Percentiles rank a stretch among this genome's conserved stretches.
phyloP scores from a whole-genome alignment of 2,329 filamentous ascomycete genomes.

The Arthrobotrys iridis region DNA sequence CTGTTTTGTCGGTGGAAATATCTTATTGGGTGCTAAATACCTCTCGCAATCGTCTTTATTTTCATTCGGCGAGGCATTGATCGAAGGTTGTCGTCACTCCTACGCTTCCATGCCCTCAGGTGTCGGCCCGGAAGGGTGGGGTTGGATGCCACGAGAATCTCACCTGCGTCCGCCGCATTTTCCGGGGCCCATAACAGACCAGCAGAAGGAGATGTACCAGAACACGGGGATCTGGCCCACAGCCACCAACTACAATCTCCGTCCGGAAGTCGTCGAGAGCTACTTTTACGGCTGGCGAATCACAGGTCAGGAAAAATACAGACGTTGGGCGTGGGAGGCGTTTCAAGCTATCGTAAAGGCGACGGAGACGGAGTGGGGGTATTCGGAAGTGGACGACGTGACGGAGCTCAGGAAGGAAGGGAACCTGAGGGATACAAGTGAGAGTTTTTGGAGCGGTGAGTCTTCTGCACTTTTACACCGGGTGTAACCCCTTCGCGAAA shows the following conservation, averaged over 20 bases:
- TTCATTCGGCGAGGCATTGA: constrained; percentile 77
- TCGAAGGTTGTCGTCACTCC: constrained; percentile 77
- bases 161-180: constrained; percentile 36
- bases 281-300: constrained; percentile 87
- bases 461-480: constrained; percentile 56
- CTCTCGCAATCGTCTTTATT: constrained; percentile 68
- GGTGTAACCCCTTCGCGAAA: too few relatives aligned
- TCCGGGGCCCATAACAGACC: not conserved
- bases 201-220: constrained; percentile 19
- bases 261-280: constrained; percentile 83
- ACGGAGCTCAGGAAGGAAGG: constrained; percentile 71
- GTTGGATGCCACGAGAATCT: constrained; percentile 68
- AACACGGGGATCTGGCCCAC: constrained; percentile 77
- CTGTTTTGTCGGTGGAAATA: constrained; percentile 86
- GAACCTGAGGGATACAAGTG: constrained; percentile 74
- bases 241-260: constrained; percentile 71
- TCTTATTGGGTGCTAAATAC: constrained; percentile 80
- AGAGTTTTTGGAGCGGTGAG: constrained; percentile 89
- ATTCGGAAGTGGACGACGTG: constrained; percentile 73
- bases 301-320: constrained; percentile 78
- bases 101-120: constrained; percentile 75
- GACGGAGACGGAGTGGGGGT: constrained; percentile 73
- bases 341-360: constrained; percentile 75
- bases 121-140: constrained; percentile 80
- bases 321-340: constrained; percentile 84